Percentiles rank a stretch among this genome's conserved stretches.
phyloP scores from a whole-genome alignment of 148 eudicot genomes.

The Rhododendron kiyosumense region DNA sequence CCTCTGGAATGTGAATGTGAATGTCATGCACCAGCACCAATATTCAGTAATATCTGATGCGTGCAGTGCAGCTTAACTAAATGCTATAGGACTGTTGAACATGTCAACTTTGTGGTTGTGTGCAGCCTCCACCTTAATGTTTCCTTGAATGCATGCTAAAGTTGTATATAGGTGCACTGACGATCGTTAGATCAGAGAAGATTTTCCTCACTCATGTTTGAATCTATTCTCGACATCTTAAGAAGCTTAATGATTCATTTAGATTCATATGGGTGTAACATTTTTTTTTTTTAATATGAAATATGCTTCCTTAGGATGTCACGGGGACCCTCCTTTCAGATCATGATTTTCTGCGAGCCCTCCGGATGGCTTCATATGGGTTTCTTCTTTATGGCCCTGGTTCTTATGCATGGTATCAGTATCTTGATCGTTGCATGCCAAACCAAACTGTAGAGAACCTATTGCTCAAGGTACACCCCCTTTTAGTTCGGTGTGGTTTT shows the following conservation, averaged over 20 bases:
- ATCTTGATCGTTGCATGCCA: constrained; percentile 67
- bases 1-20: background rate
- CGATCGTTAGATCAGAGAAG: background rate
- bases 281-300: background rate
- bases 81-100: background rate
- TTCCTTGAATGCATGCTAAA: background rate
- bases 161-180: background rate
- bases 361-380: constrained; percentile 89
- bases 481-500: background rate
- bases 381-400: constrained; percentile 90
- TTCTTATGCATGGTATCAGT: constrained; percentile 88
- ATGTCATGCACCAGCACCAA: background rate
- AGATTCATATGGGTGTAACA: background rate
- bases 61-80: background rate
- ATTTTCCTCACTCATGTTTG: background rate
- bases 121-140: background rate
- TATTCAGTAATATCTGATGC: background rate
- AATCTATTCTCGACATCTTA: background rate
- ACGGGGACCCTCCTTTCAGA: constrained; percentile 39
- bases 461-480: constrained; percentile 51
- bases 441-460: constrained; percentile 64
- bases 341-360: constrained; percentile 83
- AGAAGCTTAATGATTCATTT: background rate
- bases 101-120: background rate
- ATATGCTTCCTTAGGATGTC: constrained; percentile 40